Base-by-base conservation (phyloP, 2,329 filamentous ascomycete genomes). In the Ophiostoma triangulosporum region DNA sequence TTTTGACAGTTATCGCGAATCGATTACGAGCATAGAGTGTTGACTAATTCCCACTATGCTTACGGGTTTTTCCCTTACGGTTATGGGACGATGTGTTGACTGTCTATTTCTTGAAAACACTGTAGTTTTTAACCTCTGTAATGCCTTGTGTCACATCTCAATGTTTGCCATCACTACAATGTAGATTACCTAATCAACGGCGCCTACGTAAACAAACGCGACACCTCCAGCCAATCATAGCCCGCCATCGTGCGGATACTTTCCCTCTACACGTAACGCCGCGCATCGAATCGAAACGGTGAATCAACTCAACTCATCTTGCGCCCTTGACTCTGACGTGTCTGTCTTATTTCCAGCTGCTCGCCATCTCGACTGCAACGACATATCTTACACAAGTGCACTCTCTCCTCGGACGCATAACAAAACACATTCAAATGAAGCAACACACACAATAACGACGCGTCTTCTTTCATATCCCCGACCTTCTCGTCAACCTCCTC, bases 121-220 rank as follows among this genome's bases (percentile, higher is more conserved):
- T n/a, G n/a, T n/a, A n/a, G n/a, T n/a, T n/a, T n/a, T n/a, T n/a
- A n/a, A n/a, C n/a, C n/a, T n/a, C n/a, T n/a, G n/a, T n/a, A n/a
- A n/a, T n/a, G n/a, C n/a, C n/a, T n/a, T n/a, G n/a, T n/a, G n/a
- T n/a, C n/a, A n/a, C n/a, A n/a, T n/a, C n/a, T n/a, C 43, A 31
- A 17, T 31, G 43, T 29, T 17, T 29, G 14, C 43, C 9, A 15
- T n/a, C n/a, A n/a, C n/a, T 27, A 27, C 20, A n/a, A n/a, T n/a
- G n/a, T n/a, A n/a, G n/a, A 9, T 52, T 51, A 54, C 38, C 3
- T 52, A 45, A 52, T 33, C 17, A 7, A n/a, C 6, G 38, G 32
- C 40, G 50, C 53, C 38, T 49, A 53, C 48, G 56, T 58, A 58
- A 58, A 58, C 57, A 58, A 58, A 58, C 57, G 52, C 57, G 57